Conservation (phyloP, 768 basidiomycete species). For the Saitozyma podzolica region DNA sequence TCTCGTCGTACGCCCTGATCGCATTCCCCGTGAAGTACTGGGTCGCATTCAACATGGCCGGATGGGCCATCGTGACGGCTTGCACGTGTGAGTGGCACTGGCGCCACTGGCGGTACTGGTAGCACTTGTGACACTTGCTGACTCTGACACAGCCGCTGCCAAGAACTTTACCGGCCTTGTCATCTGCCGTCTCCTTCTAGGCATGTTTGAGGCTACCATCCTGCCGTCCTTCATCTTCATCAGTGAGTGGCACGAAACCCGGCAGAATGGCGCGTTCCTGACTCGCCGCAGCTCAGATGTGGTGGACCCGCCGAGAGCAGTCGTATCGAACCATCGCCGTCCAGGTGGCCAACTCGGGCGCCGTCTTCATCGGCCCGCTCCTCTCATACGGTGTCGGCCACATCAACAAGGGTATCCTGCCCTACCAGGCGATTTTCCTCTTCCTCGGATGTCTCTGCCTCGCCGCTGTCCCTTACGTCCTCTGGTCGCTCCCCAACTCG, state of each 20-base stretch:
- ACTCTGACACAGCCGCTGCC: slow-evolving; percentile 17
- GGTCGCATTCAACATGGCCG: slow-evolving; percentile 43
- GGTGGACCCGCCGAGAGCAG: slow-evolving; percentile 21
- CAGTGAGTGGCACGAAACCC: slow-evolving; percentile 47
- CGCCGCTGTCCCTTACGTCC: slow-evolving; percentile 35
- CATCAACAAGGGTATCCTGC: slow-evolving; percentile 17
- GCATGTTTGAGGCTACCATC: slow-evolving; percentile 58
- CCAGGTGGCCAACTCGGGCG: slow-evolving; percentile 49
- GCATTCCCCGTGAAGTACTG: slow-evolving; percentile 50
- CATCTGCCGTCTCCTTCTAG: slow-evolving; percentile 43
- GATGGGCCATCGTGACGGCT: slow-evolving; percentile 34
- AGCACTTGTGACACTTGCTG: slow-evolving; percentile 4
- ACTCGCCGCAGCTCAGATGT: neutral
- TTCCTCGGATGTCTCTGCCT: slow-evolving; percentile 44
- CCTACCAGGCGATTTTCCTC: slow-evolving; percentile 47
- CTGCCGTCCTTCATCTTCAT: slow-evolving; percentile 58
- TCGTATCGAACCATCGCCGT: slow-evolving; percentile 33
- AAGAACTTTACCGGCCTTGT: slow-evolving; percentile 32
- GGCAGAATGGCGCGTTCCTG: slow-evolving; percentile 43
- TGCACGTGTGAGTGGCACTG: slow-evolving; percentile 8
- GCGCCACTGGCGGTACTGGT: slow-evolving; percentile 9
- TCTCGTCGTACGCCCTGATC: slow-evolving; percentile 41
- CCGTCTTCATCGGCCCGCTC: slow-evolving; percentile 41
- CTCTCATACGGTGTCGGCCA: slow-evolving; percentile 36
- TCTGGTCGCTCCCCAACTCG: slow-evolving; percentile 46